A percentile compares a stretch with the other conserved stretches of the same genome.
phyloP scores from a whole-genome alignment of 225 moss, liverwort and hornwort species.

The Bryoerythrophyllum caledonicum region DNA sequence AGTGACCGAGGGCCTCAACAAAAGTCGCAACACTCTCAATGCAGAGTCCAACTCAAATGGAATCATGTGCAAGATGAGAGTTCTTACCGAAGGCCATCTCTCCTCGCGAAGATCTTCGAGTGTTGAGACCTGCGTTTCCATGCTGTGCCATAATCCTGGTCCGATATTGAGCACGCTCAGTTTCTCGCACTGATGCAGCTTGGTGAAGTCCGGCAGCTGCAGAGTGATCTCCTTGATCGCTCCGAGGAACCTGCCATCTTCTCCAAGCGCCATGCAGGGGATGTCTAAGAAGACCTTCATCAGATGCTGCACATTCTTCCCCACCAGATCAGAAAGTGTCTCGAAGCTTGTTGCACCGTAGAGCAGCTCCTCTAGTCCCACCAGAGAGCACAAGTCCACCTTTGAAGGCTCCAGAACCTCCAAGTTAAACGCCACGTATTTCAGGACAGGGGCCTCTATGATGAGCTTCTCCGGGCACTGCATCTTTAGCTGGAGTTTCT shows the following conservation, averaged over 20 bases:
- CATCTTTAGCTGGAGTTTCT: conserved; percentile 56
- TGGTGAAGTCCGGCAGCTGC: conserved; percentile 38
- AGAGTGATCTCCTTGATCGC: conserved; percentile 12
- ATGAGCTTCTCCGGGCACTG: conserved; percentile 30
- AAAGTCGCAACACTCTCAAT: not conserved
- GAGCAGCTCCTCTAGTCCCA: conserved; percentile 25
- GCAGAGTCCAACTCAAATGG: conserved; percentile 29
- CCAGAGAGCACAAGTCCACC: not conserved
- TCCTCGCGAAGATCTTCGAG: fast-evolving
- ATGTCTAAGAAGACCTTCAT: conserved; percentile 55
- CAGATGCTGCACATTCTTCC: not conserved
- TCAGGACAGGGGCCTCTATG: fast-evolving
- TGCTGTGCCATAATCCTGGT: conserved; percentile 59
- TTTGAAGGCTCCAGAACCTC: conserved; percentile 15
- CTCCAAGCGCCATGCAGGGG: conserved; percentile 62
- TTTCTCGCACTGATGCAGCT: conserved; percentile 24
- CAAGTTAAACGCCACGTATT: conserved; percentile 43
- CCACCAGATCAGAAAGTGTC: conserved; percentile 11
- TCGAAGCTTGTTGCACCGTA: conserved; percentile 36
- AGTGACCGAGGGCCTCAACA: not conserved
- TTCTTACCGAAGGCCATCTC: conserved; percentile 44
- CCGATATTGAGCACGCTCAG: conserved; percentile 55
- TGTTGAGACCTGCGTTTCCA: conserved; percentile 43
- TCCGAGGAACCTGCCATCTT: conserved; percentile 52
- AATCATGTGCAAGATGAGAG: conserved; percentile 46